These are phyloP conservation scores for Saussurea involucrata DNA, from an alignment of 129 eudicot genomes.

Conservation along the genomic window DNA sequence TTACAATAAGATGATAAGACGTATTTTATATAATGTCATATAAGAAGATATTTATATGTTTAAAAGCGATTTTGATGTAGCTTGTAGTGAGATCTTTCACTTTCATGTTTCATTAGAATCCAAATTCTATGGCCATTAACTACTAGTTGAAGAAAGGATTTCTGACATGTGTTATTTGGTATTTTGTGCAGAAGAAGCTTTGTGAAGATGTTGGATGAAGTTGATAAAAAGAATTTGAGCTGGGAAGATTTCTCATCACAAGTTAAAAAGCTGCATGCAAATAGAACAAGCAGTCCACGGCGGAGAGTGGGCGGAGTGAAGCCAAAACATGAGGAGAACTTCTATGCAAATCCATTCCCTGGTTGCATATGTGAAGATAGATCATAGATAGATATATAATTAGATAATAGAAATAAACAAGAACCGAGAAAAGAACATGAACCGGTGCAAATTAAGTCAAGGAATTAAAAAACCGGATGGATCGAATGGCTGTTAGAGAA, in stretches of 20 bases:
- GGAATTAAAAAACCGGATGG: background rate
- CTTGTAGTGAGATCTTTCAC: too few relatives aligned
- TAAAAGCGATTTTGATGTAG: too few relatives aligned
- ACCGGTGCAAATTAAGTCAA: background rate
- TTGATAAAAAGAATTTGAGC: conserved; percentile 35
- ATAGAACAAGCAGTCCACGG: conserved; percentile 46
- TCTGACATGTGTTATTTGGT: background rate
- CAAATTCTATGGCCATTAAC: background rate
- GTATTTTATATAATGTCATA: too few relatives aligned
- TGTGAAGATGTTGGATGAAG: conserved; percentile 47
- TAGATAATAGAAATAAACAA: conserved; percentile 11
- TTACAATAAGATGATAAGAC: too few relatives aligned
- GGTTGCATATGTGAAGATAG: conserved; percentile 53
- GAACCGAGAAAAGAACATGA: conserved; percentile 6
- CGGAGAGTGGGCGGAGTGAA: conserved; percentile 34
- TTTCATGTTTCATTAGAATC: too few relatives aligned
- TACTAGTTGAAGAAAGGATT: background rate
- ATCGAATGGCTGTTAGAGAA: background rate
- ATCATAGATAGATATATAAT: background rate
- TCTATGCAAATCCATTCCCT: conserved; percentile 64
- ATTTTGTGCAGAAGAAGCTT: conserved; percentile 38
- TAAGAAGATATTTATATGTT: too few relatives aligned
- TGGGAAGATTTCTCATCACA: conserved; percentile 52
- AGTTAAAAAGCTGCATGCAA: conserved; percentile 36
- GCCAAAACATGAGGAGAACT: conserved; percentile 53